Conservation (phyloP, 2,329 filamentous ascomycete species). For the Diplodia sapinea region DNA sequence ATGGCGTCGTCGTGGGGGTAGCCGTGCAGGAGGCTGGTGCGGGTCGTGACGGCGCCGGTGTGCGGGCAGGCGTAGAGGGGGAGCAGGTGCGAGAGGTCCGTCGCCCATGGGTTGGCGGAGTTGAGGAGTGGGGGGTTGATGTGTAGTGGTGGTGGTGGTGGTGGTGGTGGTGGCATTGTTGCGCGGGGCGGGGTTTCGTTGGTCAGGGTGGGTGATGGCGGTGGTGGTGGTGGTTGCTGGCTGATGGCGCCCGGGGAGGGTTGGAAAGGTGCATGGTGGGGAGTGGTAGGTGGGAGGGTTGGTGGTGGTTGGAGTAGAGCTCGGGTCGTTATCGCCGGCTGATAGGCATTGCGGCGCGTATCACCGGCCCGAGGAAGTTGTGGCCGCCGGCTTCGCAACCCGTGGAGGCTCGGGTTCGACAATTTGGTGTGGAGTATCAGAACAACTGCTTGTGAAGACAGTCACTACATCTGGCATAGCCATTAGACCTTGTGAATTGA, state of each 20-base stretch:
- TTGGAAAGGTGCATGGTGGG: not conserved
- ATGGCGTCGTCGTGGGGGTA: conserved; percentile 66
- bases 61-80: conserved; percentile 65
- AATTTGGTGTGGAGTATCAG: too few species aligned
- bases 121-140: conserved; percentile 74
- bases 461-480: too few species aligned
- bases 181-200: not conserved
- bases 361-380: not conserved
- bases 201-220: not conserved
- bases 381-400: not conserved
- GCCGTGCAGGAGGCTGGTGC: conserved; percentile 69
- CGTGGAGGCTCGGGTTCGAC: too few species aligned
- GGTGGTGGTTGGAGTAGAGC: not conserved
- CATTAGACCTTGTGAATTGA: too few species aligned
- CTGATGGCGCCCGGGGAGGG: not conserved
- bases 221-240: not conserved
- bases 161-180: not conserved
- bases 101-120: conserved; percentile 78
- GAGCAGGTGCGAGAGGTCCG: conserved; percentile 65
- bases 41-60: conserved; percentile 76
- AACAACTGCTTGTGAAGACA: too few species aligned
- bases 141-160: conserved; percentile 43
- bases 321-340: not conserved
- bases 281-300: not conserved
- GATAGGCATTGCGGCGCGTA: not conserved